A percentile compares a stretch with the other conserved stretches of the same genome.
Conservation (phyloP, 2,329 filamentous ascomycete genomes). For the Trichophyton rubrum region DNA sequence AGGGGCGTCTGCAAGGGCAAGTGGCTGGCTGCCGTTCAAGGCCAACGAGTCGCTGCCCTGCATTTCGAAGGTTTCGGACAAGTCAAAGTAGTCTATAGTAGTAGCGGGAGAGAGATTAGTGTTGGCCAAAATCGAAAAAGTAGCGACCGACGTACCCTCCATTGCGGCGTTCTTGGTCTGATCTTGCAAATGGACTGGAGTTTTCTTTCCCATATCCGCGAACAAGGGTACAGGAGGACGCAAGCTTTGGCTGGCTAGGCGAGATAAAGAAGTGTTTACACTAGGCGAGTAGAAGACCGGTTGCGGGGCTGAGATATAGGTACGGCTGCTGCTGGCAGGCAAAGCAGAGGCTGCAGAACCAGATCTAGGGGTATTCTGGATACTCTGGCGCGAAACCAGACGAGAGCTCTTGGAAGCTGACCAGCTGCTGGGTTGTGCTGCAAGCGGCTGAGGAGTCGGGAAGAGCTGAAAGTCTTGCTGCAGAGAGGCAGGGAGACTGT, state of each 20-base stretch:
- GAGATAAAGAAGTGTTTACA: neutral
- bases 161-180: too few species aligned
- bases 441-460: slow-evolving; percentile 16
- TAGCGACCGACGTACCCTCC: neutral
- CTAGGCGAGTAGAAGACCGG: neutral
- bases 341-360: neutral
- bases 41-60: neutral
- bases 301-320: neutral
- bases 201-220: neutral
- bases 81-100: neutral
- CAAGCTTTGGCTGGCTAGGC: neutral
- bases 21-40: neutral
- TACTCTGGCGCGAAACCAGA: too few species aligned
- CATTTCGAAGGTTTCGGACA: neutral
- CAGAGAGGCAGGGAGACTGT: slow-evolving; percentile 11
- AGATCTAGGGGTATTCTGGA: too few species aligned
- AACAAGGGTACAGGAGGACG: neutral
- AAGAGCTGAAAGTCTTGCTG: slow-evolving; percentile 36
- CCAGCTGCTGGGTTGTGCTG: neutral
- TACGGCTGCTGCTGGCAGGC: neutral
- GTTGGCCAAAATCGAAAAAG: neutral
- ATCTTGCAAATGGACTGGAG: neutral
- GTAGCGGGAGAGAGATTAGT: neutral
- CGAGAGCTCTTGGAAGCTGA: too few species aligned
- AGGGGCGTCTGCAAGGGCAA: neutral